Percentiles rank a stretch among this genome's conserved stretches.
Evolutionary conservation across 805 yeast genomes (phyloP).

Genomic region (Saturnispora bothae): DNA sequence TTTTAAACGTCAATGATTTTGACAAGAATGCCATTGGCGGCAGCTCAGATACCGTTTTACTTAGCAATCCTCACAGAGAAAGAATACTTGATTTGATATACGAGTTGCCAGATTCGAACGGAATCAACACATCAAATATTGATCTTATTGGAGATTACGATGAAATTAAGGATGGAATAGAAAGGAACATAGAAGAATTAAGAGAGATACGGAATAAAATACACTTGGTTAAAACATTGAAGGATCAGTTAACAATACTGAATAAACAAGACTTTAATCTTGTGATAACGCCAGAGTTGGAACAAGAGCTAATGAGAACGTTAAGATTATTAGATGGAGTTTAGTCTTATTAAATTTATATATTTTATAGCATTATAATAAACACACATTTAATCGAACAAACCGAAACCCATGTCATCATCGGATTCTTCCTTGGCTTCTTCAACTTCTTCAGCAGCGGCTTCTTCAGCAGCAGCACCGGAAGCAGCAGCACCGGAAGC

Average conservation of each 20-base stretch:
- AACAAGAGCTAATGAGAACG: constrained; percentile 1
- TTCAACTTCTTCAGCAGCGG: constrained; percentile 57
- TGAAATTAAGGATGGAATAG: constrained; percentile 11
- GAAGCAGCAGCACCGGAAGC: constrained; percentile 62
- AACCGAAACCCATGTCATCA: constrained; percentile 64
- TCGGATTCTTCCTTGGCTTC: constrained; percentile 51
- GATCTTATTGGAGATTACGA: constrained; percentile 22
- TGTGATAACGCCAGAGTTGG: constrained; percentile 1
- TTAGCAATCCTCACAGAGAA: constrained; percentile 5
- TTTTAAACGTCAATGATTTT: constrained; percentile 17
- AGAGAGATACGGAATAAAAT: constrained; percentile 12
- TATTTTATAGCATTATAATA: neutral
- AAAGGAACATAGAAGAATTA: constrained; percentile 12
- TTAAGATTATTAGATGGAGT: neutral
- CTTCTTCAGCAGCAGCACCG: constrained; percentile 66
- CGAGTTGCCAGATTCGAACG: constrained; percentile 23
- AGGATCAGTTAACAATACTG: neutral
- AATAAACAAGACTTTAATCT: neutral
- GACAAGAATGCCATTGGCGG: constrained; percentile 15
- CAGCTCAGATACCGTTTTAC: constrained; percentile 1
- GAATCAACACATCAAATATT: constrained; percentile 14
- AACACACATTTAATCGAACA: constrained; percentile 26
- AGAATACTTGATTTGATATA: constrained; percentile 18
- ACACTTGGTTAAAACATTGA: constrained; percentile 9
- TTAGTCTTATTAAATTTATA: neutral